phyloP scores from a whole-genome alignment of 164 flowering plant species.

The Vitis amurensis region DNA sequence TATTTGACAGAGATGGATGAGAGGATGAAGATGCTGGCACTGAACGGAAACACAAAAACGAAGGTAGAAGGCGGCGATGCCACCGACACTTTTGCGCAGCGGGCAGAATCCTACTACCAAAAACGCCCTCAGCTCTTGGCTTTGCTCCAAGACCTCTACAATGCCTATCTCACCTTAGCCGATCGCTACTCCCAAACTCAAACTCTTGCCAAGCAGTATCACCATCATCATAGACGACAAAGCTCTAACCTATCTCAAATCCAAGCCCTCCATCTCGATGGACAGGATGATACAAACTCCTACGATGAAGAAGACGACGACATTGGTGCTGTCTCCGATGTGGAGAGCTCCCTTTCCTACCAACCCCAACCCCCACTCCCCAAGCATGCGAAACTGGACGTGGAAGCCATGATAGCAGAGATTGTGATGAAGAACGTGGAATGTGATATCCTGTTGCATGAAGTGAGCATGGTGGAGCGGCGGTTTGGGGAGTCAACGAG shows the following conservation, averaged over 20 bases:
- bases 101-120: conserved; percentile 78
- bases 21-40: conserved; percentile 43
- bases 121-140: conserved; percentile 69
- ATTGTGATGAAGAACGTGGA: conserved; percentile 55
- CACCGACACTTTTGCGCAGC: conserved; percentile 57
- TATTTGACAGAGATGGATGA: conserved; percentile 46
- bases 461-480: conserved; percentile 25
- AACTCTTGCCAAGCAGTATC: conserved; percentile 27
- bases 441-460: conserved; percentile 38
- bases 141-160: conserved; percentile 73
- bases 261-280: conserved; percentile 17
- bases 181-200: conserved; percentile 57
- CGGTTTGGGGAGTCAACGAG: conserved; percentile 31
- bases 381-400: not conserved
- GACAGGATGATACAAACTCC: too few relatives aligned
- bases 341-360: conserved; percentile 63
- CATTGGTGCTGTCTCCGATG: conserved; percentile 37
- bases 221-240: conserved; percentile 8
- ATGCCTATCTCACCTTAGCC: conserved; percentile 50
- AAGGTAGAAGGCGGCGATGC: conserved; percentile 27
- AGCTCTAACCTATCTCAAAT: conserved; percentile 12
- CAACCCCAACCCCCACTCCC: conserved; percentile 25
- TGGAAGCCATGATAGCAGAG: conserved; percentile 39
- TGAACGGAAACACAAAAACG: not conserved
- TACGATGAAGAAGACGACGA: conserved; percentile 4